Conservation (phyloP, 140 eudicot species). For the Senecio squalidus region DNA sequence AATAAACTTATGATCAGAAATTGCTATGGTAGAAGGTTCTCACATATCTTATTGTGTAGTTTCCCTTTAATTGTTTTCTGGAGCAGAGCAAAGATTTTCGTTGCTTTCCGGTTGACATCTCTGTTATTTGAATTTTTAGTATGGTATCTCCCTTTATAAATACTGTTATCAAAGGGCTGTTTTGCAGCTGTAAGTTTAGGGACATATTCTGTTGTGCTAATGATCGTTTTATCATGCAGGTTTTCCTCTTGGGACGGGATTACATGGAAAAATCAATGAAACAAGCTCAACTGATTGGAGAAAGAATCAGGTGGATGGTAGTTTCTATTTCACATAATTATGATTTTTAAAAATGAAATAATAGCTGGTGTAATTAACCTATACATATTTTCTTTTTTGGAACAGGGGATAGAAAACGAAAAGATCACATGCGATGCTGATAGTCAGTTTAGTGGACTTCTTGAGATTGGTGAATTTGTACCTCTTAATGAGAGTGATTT, state of each 20-base stretch:
- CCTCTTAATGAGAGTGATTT: conserved; percentile 39
- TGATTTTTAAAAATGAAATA: conserved; percentile 4
- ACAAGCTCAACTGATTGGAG: conserved; percentile 33
- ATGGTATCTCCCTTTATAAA: conserved; percentile 3
- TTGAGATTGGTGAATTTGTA: conserved; percentile 45
- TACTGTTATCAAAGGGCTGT: not conserved
- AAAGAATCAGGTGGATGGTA: conserved; percentile 63
- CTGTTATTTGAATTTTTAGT: conserved; percentile 9
- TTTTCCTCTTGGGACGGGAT: conserved; percentile 26
- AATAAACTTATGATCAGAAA: not conserved
- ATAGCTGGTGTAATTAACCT: conserved; percentile 7
- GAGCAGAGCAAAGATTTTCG: conserved; percentile 3
- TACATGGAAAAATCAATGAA: conserved; percentile 31
- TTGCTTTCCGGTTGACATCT: conserved; percentile 9
- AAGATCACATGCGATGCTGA: conserved; percentile 44
- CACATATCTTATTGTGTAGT: not conserved
- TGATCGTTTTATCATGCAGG: conserved; percentile 28
- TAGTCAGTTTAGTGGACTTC: conserved; percentile 33
- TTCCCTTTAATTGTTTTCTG: not conserved
- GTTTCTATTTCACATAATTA: conserved; percentile 33
- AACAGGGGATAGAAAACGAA: conserved; percentile 49
- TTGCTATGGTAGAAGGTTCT: conserved; percentile 10
- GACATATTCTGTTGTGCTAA: conserved; percentile 19
- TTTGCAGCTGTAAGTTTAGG: conserved; percentile 1
- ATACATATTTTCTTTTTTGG: conserved; percentile 7